A percentile compares a stretch with the other conserved stretches of the same genome.
Evolutionary conservation across 768 basidiomycete genomes (phyloP).

Genomic region (Mycena vulgaris): DNA sequence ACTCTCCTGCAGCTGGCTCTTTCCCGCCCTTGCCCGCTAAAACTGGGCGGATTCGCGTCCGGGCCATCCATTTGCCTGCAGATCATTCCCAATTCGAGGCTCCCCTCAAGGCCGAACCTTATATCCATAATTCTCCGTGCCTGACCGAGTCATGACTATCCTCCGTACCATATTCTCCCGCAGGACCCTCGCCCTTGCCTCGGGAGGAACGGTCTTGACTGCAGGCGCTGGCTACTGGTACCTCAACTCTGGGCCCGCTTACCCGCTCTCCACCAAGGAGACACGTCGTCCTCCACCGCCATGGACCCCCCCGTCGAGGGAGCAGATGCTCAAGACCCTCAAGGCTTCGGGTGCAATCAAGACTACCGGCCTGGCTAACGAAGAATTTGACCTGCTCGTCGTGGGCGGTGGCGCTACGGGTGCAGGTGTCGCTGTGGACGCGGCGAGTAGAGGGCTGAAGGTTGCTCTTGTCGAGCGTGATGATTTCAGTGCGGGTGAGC

Average conservation of each 20-base stretch:
- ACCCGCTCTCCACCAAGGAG: conserved; percentile 74
- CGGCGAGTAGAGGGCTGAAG: conserved; percentile 90
- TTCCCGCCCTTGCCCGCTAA: too few species aligned
- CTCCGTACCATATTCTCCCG: conserved; percentile 66
- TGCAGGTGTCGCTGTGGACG: conserved; percentile 96
- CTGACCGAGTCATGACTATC: conserved; percentile 46
- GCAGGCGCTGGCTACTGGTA: conserved; percentile 78
- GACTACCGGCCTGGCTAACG: conserved; percentile 51
- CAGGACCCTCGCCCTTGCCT: conserved; percentile 66
- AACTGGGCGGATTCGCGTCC: neutral
- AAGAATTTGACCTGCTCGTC: conserved; percentile 84
- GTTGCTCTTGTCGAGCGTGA: conserved; percentile 95
- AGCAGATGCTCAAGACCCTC: conserved; percentile 75
- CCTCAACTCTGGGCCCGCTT: conserved; percentile 81
- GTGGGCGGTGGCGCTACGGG: conserved; percentile 98
- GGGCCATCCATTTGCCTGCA: neutral
- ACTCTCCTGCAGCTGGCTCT: too few species aligned
- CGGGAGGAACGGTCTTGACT: conserved; percentile 67
- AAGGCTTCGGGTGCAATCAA: conserved; percentile 58
- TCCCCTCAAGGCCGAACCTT: neutral
- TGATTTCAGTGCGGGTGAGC: conserved; percentile 90
- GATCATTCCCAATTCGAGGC: neutral
- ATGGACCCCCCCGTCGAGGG: conserved; percentile 83
- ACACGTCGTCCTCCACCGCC: conserved; percentile 81
- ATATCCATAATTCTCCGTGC: neutral